Evolutionary conservation across 129 eudicot species (phyloP), one percentile per base, ranked within the genome.

Genomic region (Calendula officinalis): DNA sequence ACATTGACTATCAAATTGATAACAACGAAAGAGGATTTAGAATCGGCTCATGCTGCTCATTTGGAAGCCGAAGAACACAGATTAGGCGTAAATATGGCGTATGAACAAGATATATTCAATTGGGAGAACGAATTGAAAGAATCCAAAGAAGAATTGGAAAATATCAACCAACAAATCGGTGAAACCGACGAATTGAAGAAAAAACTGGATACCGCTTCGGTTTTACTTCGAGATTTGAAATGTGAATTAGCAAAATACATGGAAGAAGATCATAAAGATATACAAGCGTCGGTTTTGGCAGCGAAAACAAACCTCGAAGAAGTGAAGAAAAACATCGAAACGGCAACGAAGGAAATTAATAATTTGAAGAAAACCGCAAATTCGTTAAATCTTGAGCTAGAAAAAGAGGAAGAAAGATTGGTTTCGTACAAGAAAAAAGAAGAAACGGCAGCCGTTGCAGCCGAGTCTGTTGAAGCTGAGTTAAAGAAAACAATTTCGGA

Each of bases 11-110:
- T 86, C 6, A 87, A 91, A 56, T 72, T 91, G 43, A 84, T 91
- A 14, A 73, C 89, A 2, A 77, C 90, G 4, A 91, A 91, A 70
- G 95, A 91, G 36, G 65, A 81, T 1, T 71, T 91, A 58, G 95
- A 91, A 51, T 82, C 94, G 0, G 90, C 87, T 3, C 97, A 87
- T 27, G 94, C 95, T 16, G 79, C 92, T 11, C 95, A 87, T 75
- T 17, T 91, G 58, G 97, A 91, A 76, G 95, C 94, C 3, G 97
- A 91, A 70, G 97, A 91, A 14, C 82, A 87, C 14, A 73, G 95
- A 46, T 74, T 74, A 5, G 92, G 85, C 69, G 79, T 70, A 8
- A 66, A 69, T 22, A 75, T 84, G 83, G 89, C 83, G 3, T 78
- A 63, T 65, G 97, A 86, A 17, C 81, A 86, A 67, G 94, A 91